These are phyloP conservation scores for Populus hybrid DNA, from an alignment of 441 rosid species.

Conservation along the genomic window DNA sequence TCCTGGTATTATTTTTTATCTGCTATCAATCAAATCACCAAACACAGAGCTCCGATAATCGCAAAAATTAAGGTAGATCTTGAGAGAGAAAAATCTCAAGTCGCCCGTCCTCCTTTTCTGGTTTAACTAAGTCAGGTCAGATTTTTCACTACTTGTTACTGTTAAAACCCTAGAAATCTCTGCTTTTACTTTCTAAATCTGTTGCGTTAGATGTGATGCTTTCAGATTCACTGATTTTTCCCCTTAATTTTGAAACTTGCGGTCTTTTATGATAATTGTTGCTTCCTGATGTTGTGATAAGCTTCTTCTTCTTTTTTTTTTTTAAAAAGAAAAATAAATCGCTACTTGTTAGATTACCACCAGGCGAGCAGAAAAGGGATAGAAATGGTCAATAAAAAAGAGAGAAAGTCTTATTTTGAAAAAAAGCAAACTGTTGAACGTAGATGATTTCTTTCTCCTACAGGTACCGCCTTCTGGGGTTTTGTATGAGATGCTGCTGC, in stretches of 20 bases:
- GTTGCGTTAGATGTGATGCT: not conserved
- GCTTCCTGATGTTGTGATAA: too few relatives aligned
- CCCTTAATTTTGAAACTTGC: not conserved
- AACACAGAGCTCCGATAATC: not conserved
- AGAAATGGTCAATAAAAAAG: too few relatives aligned
- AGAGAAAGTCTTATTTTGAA: too few relatives aligned
- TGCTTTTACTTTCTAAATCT: not conserved
- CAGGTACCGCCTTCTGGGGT: slow-evolving; percentile 18
- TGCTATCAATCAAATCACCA: not conserved
- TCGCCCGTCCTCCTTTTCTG: not conserved
- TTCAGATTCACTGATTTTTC: not conserved
- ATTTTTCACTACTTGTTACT: not conserved
- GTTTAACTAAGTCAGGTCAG: not conserved
- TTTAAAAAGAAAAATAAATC: too few relatives aligned
- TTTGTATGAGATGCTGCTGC: slow-evolving; percentile 1
- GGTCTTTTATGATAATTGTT: not conserved
- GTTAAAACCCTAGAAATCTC: not conserved
- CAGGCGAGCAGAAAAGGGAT: too few relatives aligned
- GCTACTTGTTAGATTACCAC: too few relatives aligned
- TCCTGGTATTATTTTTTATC: not conserved
- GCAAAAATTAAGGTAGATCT: not conserved
- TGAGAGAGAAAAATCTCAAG: not conserved
- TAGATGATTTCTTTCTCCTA: not conserved
- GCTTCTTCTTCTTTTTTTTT: too few relatives aligned
- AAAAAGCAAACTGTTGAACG: not conserved